A percentile compares a stretch with the other conserved stretches of the same genome.
Conservation (phyloP, 2,329 filamentous ascomycete genomes). For the Paramyrothecium roridum region DNA sequence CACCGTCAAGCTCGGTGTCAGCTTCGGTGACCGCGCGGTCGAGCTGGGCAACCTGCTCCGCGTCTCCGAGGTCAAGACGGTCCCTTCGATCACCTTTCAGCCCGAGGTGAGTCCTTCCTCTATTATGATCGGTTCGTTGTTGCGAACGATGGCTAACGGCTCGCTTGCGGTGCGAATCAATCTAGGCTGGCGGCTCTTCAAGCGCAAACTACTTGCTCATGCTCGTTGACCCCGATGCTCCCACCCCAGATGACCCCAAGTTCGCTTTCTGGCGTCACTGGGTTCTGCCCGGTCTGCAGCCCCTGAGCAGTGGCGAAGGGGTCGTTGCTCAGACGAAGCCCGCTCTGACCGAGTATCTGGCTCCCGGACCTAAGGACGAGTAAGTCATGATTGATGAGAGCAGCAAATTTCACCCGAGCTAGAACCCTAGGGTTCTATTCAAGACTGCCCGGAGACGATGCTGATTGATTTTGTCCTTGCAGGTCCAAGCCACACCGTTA, state of each 20-base stretch:
- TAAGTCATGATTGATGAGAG: constrained; percentile 18
- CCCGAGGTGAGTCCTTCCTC: constrained; percentile 22
- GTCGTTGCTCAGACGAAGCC: constrained; percentile 24
- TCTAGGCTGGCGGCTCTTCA: constrained; percentile 17
- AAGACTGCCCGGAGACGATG: neutral
- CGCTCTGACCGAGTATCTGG: constrained; percentile 38
- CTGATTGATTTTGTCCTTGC: neutral
- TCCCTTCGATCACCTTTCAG: constrained; percentile 31
- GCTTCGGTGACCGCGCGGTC: constrained; percentile 28
- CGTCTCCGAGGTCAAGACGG: constrained; percentile 29
- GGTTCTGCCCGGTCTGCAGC: constrained; percentile 40
- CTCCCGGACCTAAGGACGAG: constrained; percentile 44
- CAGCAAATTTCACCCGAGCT: too few species aligned
- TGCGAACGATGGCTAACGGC: neutral
- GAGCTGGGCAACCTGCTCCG: constrained; percentile 37
- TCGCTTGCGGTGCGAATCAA: too few species aligned
- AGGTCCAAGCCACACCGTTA: constrained; percentile 48
- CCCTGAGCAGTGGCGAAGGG: constrained; percentile 16
- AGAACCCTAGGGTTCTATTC: too few species aligned
- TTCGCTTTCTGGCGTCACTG: constrained; percentile 55
- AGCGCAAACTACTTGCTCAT: constrained; percentile 41
- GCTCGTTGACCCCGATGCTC: constrained; percentile 52
- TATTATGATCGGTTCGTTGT: neutral
- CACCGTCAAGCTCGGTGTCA: constrained; percentile 32
- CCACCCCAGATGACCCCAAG: constrained; percentile 51